These are phyloP conservation scores for Coccomyxa subellipsoidea DNA, from an alignment of 163 green algal species.

Conservation along the genomic window DNA sequence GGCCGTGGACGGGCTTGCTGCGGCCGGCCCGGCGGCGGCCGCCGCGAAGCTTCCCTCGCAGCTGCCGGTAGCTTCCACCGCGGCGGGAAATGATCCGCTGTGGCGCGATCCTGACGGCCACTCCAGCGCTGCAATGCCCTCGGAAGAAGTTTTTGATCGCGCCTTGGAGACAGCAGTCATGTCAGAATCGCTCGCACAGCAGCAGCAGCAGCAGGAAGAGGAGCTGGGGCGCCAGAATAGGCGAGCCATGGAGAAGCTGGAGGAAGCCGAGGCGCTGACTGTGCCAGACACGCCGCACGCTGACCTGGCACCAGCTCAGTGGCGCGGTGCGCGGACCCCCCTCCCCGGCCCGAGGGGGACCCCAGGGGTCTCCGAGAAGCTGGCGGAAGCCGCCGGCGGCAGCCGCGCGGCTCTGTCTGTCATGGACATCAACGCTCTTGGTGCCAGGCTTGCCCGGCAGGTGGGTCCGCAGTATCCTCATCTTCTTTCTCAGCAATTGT, in stretches of 20 bases:
- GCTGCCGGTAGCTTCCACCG: too few species aligned
- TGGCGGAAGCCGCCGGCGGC: too few species aligned
- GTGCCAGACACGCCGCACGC: neutral
- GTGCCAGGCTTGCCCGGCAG: neutral
- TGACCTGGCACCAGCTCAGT: neutral
- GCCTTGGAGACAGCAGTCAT: too few species aligned
- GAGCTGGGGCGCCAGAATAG: neutral
- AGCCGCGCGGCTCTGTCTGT: neutral
- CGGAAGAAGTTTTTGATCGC: too few species aligned
- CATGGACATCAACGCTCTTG: neutral
- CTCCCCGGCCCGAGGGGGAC: too few species aligned
- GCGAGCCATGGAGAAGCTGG: too few species aligned
- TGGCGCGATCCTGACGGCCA: neutral
- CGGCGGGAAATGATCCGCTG: neutral
- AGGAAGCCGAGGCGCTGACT: neutral
- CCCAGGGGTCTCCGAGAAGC: neutral
- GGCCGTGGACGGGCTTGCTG: too few species aligned
- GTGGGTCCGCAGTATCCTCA: neutral
- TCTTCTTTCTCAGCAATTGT: neutral
- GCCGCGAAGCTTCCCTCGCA: too few species aligned
- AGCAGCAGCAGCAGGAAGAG: neutral
- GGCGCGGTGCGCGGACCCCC: neutral
- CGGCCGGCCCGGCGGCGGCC: too few species aligned
- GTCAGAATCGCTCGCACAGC: too few species aligned
- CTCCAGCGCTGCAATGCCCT: neutral